Percentiles rank a stretch among this genome's conserved stretches.
phyloP scores from a whole-genome alignment of 1,284 basidiomycete species.

The Papiliotrema laurentii region DNA sequence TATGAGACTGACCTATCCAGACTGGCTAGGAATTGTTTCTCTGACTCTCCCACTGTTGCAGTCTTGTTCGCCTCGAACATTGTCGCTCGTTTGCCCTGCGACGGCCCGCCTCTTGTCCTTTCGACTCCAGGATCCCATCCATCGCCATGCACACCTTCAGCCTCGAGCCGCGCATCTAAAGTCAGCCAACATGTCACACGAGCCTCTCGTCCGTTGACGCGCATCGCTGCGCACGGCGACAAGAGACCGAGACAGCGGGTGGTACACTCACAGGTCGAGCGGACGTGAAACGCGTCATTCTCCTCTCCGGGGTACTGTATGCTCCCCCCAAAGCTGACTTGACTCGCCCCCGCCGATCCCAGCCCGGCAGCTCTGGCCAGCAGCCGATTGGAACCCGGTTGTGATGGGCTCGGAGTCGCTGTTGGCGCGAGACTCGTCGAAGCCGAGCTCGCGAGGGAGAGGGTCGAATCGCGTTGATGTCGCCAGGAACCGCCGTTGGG shows the following conservation, averaged over 20 bases:
- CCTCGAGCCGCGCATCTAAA: conserved; percentile 69
- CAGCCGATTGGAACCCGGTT: conserved; percentile 1
- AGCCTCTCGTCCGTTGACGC: not conserved
- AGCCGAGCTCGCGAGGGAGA: not conserved
- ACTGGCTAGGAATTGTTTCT: conserved; percentile 62
- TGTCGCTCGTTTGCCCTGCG: conserved; percentile 43
- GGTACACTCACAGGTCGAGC: conserved; percentile 60
- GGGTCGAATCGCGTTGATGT: not conserved
- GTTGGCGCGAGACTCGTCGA: not conserved
- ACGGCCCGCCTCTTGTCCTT: conserved; percentile 76
- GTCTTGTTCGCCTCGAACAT: conserved; percentile 53
- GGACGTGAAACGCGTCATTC: conserved; percentile 75
- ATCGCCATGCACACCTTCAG: conserved; percentile 80
- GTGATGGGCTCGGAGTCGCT: not conserved
- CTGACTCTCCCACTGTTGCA: conserved; percentile 49
- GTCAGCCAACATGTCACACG: not conserved
- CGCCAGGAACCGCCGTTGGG: not conserved
- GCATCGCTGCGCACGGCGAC: not conserved
- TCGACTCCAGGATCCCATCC: conserved; percentile 87
- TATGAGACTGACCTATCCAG: conserved; percentile 66
- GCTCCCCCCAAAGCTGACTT: conserved; percentile 23
- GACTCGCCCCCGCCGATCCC: conserved; percentile 16
- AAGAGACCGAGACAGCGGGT: not conserved
- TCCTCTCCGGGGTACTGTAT: conserved; percentile 58
- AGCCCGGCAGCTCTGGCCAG: not conserved